Conservation (phyloP, 345 rosid species). For the Acer saccharum region DNA sequence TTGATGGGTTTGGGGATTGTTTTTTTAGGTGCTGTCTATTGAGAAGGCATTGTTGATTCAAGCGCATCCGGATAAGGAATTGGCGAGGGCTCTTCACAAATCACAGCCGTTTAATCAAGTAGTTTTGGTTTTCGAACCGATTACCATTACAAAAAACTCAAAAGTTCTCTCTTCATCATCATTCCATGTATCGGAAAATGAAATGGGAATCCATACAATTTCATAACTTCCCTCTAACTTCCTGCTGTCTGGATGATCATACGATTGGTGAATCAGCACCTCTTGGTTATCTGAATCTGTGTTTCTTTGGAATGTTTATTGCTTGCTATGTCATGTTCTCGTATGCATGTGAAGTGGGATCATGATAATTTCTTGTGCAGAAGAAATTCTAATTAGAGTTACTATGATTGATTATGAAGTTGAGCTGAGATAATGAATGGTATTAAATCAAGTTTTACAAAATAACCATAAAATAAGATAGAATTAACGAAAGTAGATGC, state of each 20-base stretch:
- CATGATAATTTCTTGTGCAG: too few relatives aligned
- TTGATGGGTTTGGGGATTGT: background rate
- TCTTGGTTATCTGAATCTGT: too few relatives aligned
- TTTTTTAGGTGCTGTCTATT: conserved; percentile 36
- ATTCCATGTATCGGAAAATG: conserved; percentile 52
- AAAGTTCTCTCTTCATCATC: conserved; percentile 44
- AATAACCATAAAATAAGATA: too few relatives aligned
- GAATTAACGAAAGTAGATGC: too few relatives aligned
- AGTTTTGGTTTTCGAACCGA: conserved; percentile 56
- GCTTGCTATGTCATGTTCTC: too few relatives aligned
- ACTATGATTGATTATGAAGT: too few relatives aligned
- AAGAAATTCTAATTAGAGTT: too few relatives aligned
- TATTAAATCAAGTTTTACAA: too few relatives aligned
- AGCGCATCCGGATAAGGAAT: conserved; percentile 29
- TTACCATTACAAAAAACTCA: conserved; percentile 56
- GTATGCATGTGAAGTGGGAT: too few relatives aligned
- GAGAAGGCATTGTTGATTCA: conserved; percentile 44
- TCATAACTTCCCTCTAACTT: conserved; percentile 43
- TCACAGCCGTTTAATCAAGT: conserved; percentile 44
- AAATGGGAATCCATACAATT: conserved; percentile 66
- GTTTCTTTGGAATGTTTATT: too few relatives aligned
- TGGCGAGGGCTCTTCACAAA: conserved; percentile 23
- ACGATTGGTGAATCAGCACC: conserved; percentile 58
- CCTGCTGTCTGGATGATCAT: conserved; percentile 42
- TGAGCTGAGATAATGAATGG: too few relatives aligned